phyloP scores from a whole-genome alignment of 2,329 filamentous ascomycete species.

The Colletotrichum graminicola region DNA sequence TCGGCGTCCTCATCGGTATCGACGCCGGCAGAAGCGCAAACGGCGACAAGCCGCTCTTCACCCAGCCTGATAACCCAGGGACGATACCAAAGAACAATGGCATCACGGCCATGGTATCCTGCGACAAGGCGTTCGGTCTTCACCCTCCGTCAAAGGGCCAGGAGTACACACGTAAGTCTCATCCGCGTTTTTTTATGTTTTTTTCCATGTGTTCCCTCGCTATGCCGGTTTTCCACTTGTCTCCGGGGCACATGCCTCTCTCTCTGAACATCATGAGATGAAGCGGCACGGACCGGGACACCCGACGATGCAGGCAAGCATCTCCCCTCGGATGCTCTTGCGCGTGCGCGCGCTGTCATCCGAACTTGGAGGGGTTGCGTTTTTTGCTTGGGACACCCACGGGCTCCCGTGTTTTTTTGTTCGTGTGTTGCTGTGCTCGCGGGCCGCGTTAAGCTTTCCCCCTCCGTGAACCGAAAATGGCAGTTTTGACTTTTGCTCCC shows the following conservation, averaged over 20 bases:
- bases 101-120: slow-evolving; percentile 53
- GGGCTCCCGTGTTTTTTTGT: slow-evolving; percentile 31
- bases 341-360: slow-evolving; percentile 18
- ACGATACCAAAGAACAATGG: slow-evolving; percentile 49
- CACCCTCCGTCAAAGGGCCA: slow-evolving; percentile 57
- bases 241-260: neutral
- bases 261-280: neutral
- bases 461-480: neutral
- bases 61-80: slow-evolving; percentile 45
- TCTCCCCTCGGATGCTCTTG: slow-evolving; percentile 15
- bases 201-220: neutral
- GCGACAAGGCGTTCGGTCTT: slow-evolving; percentile 60
- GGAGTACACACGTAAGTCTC: slow-evolving; percentile 60
- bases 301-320: slow-evolving; percentile 18
- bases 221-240: neutral
- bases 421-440: slow-evolving; percentile 2
- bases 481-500: slow-evolving; percentile 34
- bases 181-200: neutral
- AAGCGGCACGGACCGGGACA: slow-evolving; percentile 33
- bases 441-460: slow-evolving; percentile 12
- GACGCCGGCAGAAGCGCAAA: slow-evolving; percentile 57
- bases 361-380: slow-evolving; percentile 2
- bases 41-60: slow-evolving; percentile 60
- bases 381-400: slow-evolving; percentile 9
- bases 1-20: slow-evolving; percentile 63